Evolutionary conservation across 139 green algal genomes (phyloP).

Genomic region (Raphidocelis subcapitata): DNA sequence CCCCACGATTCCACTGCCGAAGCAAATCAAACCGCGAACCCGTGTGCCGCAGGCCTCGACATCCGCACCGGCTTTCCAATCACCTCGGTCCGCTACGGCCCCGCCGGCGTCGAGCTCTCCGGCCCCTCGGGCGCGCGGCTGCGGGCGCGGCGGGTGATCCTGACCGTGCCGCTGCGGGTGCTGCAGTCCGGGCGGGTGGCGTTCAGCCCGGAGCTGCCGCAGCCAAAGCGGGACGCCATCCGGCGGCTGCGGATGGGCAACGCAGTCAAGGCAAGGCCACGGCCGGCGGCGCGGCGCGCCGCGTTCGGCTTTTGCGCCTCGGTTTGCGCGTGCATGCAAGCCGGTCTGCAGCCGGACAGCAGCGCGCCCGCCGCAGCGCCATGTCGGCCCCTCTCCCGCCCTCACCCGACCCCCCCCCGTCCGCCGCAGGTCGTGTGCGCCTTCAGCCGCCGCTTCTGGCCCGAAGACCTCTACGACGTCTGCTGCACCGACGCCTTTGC

Average conservation of each 20-base stretch:
- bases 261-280: constrained; percentile 53
- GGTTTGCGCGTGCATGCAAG: no score
- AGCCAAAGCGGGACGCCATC: constrained; percentile 55
- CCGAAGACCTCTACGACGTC: constrained; percentile 75
- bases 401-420: no score
- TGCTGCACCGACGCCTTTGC: constrained; percentile 75
- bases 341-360: no score
- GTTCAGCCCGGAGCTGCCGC: constrained; percentile 70
- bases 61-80: constrained; percentile 51
- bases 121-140: constrained; percentile 7
- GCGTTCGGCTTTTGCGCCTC: no score
- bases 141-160: constrained; percentile 30
- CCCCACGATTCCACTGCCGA: no score
- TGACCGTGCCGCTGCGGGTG: constrained; percentile 55
- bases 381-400: no score
- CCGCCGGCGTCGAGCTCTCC: constrained; percentile 30
- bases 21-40: no score
- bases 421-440: constrained; percentile 46
- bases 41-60: not conserved
- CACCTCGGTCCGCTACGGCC: constrained; percentile 36
- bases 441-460: constrained; percentile 72
- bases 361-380: no score
- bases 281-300: no score
- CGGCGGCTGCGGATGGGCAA: constrained; percentile 57
- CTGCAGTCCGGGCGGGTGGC: constrained; percentile 48